A percentile compares a stretch with the other conserved stretches of the same genome.
Evolutionary conservation across 2,329 filamentous ascomycete genomes (phyloP).

Genomic region (Beauveria sp.): DNA sequence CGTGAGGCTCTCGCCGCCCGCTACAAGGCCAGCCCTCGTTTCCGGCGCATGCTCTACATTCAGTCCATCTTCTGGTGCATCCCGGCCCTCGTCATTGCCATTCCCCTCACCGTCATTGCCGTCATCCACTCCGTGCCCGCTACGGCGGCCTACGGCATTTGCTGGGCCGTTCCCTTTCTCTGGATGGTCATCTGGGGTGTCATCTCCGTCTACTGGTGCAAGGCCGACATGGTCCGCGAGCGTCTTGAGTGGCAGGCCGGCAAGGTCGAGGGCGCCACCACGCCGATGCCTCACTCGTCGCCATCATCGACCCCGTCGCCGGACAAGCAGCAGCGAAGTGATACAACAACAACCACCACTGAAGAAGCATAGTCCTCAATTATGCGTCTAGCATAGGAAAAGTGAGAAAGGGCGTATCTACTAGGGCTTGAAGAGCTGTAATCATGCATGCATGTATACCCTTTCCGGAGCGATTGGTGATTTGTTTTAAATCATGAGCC

Average conservation of each 20-base stretch:
- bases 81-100: slow-evolving; percentile 29
- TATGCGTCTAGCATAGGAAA: neutral
- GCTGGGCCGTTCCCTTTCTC: slow-evolving; percentile 33
- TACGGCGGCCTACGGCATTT: slow-evolving; percentile 29
- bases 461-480: neutral
- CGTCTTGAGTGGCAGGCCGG: slow-evolving; percentile 29
- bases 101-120: slow-evolving; percentile 29
- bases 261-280: neutral
- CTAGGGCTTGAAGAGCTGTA: neutral
- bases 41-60: slow-evolving; percentile 32
- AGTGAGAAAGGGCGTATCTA: neutral
- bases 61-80: slow-evolving; percentile 36
- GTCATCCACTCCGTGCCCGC: slow-evolving; percentile 28
- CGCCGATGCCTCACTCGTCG: neutral
- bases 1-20: slow-evolving; percentile 34
- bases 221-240: slow-evolving; percentile 29
- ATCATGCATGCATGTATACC: slow-evolving; percentile 2
- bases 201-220: slow-evolving; percentile 30
- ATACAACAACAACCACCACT: neutral
- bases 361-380: neutral
- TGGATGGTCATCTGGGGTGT: slow-evolving; percentile 28
- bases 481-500: neutral
- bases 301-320: neutral
- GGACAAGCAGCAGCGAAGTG: neutral
- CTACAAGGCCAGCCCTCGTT: slow-evolving; percentile 34